phyloP scores from a whole-genome alignment of 2,329 filamentous ascomycete genomes.

The Dactylellina leptospora region DNA sequence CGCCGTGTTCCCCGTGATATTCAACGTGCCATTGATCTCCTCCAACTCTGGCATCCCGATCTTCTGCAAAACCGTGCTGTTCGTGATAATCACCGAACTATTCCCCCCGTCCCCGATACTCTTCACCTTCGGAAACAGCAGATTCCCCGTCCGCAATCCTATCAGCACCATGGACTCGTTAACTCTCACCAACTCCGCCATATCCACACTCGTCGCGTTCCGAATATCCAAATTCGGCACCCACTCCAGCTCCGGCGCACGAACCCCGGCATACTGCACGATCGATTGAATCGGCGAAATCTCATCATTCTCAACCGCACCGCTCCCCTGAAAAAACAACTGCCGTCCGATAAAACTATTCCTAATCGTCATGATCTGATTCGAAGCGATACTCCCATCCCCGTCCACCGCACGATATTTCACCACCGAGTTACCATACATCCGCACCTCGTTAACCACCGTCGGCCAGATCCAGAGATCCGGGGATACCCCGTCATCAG shows the following conservation, averaged over 20 bases:
- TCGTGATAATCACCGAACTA: not conserved
- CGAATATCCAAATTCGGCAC: conserved; percentile 9
- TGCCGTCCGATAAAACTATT: not conserved
- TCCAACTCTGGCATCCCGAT: conserved; percentile 2
- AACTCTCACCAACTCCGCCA: not conserved
- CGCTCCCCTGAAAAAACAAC: conserved; percentile 3
- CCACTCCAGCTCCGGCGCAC: not conserved
- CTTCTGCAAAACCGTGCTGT: not conserved
- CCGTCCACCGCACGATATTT: too few species aligned
- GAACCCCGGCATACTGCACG: conserved; percentile 6
- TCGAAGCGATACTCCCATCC: not conserved
- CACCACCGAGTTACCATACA: not conserved
- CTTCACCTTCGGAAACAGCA: conserved; percentile 1
- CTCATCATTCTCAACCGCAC: too few species aligned
- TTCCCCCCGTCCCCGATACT: not conserved
- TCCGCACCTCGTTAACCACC: not conserved
- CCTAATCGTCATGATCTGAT: too few species aligned
- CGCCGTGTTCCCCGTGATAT: conserved; percentile 6
- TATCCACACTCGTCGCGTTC: not conserved
- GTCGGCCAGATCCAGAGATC: not conserved
- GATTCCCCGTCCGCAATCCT: not conserved
- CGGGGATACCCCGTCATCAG: too few species aligned
- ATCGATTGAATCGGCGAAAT: not conserved
- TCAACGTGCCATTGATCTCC: conserved; percentile 1
- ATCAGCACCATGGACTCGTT: not conserved